Percentiles rank a stretch among this genome's conserved stretches.
These are phyloP conservation scores for Austroboletus festivus DNA, from an alignment of 768 basidiomycete genomes.

Conservation along the genomic window DNA sequence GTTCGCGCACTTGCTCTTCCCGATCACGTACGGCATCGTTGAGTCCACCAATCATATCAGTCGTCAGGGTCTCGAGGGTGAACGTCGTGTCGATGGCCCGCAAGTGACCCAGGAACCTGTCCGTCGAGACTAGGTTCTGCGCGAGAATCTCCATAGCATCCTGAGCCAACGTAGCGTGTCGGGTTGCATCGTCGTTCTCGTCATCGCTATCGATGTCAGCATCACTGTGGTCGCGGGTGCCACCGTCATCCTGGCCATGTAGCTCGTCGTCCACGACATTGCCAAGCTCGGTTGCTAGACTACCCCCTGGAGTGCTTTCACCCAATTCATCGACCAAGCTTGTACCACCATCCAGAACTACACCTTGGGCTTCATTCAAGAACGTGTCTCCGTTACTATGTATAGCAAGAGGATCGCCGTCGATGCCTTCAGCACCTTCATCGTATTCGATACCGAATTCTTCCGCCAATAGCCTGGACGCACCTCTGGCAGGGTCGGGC, in stretches of 20 bases:
- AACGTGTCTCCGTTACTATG: conserved; percentile 27
- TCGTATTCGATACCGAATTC: conserved; percentile 91
- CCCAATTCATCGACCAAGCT: conserved; percentile 47
- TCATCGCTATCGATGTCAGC: conserved; percentile 20
- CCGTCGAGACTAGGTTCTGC: conserved; percentile 71
- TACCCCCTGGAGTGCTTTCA: conserved; percentile 14
- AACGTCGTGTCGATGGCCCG: conserved; percentile 57
- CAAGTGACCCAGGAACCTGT: conserved; percentile 71
- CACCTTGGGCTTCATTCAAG: conserved; percentile 32
- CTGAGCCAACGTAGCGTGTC: conserved; percentile 26
- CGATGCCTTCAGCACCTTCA: conserved; percentile 81
- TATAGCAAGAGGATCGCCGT: conserved; percentile 28
- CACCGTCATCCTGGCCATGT: conserved; percentile 10
- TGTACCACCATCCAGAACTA: conserved; percentile 22
- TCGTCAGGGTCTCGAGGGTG: conserved; percentile 64
- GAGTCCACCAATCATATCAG: conserved; percentile 72
- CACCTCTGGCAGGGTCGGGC: conserved; percentile 75
- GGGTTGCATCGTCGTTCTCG: conserved; percentile 27
- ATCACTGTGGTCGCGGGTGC: conserved; percentile 10
- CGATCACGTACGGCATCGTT: conserved; percentile 74
- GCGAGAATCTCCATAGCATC: conserved; percentile 75
- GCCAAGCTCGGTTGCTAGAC: conserved; percentile 25
- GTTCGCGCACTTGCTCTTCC: conserved; percentile 76
- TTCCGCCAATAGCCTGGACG: conserved; percentile 74
- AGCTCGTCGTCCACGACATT: conserved; percentile 18